Evolutionary conservation across 192 early-diverging fungal species (phyloP).

Genomic region (Dimargaris cristalligena): DNA sequence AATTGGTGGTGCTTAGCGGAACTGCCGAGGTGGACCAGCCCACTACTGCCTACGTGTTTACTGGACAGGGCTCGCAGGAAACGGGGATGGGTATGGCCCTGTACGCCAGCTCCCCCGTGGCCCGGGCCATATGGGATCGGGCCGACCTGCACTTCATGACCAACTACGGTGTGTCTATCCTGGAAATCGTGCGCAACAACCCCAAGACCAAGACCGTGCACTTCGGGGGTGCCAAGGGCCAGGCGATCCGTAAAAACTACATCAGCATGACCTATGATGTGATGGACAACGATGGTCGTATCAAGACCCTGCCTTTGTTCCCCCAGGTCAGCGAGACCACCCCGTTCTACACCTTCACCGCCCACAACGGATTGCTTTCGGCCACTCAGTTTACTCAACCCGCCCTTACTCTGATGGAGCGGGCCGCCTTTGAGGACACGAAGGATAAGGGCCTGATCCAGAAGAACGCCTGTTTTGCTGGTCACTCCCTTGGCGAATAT

Average conservation of each 20-base stretch:
- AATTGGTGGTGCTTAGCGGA: constrained; percentile 59
- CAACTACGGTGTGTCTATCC: constrained; percentile 73
- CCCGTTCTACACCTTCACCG: constrained; percentile 60
- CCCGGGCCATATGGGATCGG: constrained; percentile 79
- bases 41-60: constrained; percentile 81
- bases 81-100: constrained; percentile 92
- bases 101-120: constrained; percentile 61
- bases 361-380: constrained; percentile 69
- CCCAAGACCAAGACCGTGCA: constrained; percentile 67
- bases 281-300: constrained; percentile 50
- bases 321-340: constrained; percentile 60
- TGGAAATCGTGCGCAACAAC: constrained; percentile 80
- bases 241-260: constrained; percentile 65
- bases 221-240: constrained; percentile 76
- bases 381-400: constrained; percentile 96
- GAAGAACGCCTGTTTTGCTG: constrained; percentile 66
- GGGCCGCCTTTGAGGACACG: constrained; percentile 82
- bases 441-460: constrained; percentile 72
- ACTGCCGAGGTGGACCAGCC: constrained; percentile 90
- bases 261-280: constrained; percentile 84
- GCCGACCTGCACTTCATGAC: constrained; percentile 73
- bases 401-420: constrained; percentile 77
- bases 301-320: constrained; percentile 72
- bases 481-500: constrained; percentile 93
- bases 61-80: constrained; percentile 93